phyloP scores from a whole-genome alignment of 306 rosid species.

The Corylus americana region DNA sequence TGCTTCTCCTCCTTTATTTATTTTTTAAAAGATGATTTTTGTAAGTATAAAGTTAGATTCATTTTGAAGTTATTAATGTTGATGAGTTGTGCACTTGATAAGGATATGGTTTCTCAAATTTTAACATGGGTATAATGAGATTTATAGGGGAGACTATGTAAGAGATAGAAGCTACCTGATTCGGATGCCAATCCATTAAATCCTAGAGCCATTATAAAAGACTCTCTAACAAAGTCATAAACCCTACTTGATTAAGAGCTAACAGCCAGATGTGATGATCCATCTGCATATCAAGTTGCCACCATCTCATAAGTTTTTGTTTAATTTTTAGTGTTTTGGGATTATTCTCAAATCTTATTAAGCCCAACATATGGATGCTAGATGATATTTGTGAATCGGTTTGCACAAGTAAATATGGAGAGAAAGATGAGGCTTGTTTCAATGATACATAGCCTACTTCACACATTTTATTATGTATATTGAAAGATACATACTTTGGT shows the following conservation, averaged over 20 bases:
- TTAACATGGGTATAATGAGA: neutral
- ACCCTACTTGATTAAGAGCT: neutral
- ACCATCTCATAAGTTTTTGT: neutral
- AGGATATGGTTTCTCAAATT: neutral
- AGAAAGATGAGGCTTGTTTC: too few species aligned
- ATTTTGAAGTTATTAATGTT: slow-evolving; percentile 6
- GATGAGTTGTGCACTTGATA: slow-evolving; percentile 1
- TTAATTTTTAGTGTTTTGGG: neutral
- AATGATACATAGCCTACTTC: too few species aligned
- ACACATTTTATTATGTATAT: too few species aligned
- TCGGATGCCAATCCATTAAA: neutral
- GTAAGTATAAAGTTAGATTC: slow-evolving; percentile 3
- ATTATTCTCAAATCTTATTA: neutral
- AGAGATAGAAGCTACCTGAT: neutral
- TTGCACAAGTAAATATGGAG: too few species aligned
- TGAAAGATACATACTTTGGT: too few species aligned
- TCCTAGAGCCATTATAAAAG: neutral
- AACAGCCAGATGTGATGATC: neutral
- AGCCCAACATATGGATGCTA: neutral
- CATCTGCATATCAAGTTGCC: neutral
- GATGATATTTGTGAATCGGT: neutral
- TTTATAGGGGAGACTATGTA: neutral
- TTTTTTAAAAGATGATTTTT: slow-evolving; percentile 3
- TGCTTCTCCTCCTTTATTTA: slow-evolving; percentile 17
- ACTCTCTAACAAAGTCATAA: neutral